Evolutionary conservation across 768 basidiomycete species (phyloP).

Genomic region (Rhizopogon roseolus): DNA sequence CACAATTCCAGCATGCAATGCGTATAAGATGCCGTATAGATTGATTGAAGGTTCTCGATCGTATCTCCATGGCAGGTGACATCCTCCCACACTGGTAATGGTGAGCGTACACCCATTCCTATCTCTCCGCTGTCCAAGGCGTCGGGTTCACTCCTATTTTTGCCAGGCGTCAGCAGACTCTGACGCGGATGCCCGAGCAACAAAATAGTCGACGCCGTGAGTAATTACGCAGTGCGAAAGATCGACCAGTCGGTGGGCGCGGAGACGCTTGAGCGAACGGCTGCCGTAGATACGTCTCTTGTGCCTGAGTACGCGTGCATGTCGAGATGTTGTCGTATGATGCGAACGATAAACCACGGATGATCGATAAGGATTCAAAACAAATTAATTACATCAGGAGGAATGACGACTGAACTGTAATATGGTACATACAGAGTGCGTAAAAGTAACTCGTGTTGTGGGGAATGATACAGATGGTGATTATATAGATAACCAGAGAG

Average conservation of each 20-base stretch:
- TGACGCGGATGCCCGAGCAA: neutral
- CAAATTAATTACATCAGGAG: neutral
- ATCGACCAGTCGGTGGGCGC: neutral
- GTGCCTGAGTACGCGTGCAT: neutral
- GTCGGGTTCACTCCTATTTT: neutral
- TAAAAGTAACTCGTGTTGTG: constrained; percentile 7
- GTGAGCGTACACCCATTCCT: neutral
- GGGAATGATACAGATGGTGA: constrained; percentile 23
- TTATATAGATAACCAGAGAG: constrained; percentile 1
- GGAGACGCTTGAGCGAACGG: too few relatives aligned
- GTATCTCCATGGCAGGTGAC: too few relatives aligned
- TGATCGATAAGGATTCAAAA: neutral
- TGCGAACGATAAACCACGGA: neutral
- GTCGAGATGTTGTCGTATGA: neutral
- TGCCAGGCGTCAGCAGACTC: neutral
- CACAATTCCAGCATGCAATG: neutral
- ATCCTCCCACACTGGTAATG: neutral
- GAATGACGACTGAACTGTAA: neutral
- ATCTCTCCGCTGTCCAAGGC: neutral
- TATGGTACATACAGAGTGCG: constrained; percentile 13
- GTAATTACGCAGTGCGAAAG: neutral
- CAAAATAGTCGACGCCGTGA: neutral
- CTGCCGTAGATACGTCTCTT: neutral
- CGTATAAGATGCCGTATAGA: neutral
- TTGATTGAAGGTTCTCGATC: neutral